phyloP scores from a whole-genome alignment of 306 rosid species.

The Vigna radiata region DNA sequence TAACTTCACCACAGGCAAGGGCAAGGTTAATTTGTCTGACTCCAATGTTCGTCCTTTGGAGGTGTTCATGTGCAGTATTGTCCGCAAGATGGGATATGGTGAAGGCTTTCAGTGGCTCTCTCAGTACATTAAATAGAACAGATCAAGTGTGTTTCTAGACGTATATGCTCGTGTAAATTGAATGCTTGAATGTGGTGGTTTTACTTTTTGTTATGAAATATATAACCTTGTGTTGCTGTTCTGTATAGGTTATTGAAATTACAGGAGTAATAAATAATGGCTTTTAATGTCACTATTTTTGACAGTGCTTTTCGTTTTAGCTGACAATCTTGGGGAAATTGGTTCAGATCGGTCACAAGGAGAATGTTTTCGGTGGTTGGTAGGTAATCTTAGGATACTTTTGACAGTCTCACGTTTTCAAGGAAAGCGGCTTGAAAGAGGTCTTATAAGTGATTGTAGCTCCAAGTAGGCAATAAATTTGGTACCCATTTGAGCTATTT shows the following conservation, averaged over 20 bases:
- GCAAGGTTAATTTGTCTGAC: conserved; percentile 66
- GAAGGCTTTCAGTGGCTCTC: conserved; percentile 91
- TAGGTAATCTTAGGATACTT: background rate
- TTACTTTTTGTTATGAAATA: conserved; percentile 45
- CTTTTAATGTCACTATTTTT: conserved; percentile 16
- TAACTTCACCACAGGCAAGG: conserved; percentile 85
- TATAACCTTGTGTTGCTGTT: conserved; percentile 40
- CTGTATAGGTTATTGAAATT: conserved; percentile 37
- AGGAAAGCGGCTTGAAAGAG: background rate
- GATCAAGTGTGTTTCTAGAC: conserved; percentile 36
- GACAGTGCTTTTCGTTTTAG: background rate
- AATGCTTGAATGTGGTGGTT: conserved; percentile 44
- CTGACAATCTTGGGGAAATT: background rate
- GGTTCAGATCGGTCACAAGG: background rate
- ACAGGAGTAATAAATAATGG: conserved; percentile 44
- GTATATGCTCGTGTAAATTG: conserved; percentile 54
- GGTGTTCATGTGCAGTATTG: conserved; percentile 93
- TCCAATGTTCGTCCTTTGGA: conserved; percentile 77
- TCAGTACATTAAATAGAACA: conserved; percentile 66
- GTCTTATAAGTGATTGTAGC: background rate
- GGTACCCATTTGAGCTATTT: background rate
- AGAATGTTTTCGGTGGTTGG: conserved; percentile 5
- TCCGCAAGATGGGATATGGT: conserved; percentile 90
- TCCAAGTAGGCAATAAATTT: background rate
- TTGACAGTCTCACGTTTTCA: background rate